phyloP scores from a whole-genome alignment of 371 early-diverging fungal species.

The Zychaea mexicana region DNA sequence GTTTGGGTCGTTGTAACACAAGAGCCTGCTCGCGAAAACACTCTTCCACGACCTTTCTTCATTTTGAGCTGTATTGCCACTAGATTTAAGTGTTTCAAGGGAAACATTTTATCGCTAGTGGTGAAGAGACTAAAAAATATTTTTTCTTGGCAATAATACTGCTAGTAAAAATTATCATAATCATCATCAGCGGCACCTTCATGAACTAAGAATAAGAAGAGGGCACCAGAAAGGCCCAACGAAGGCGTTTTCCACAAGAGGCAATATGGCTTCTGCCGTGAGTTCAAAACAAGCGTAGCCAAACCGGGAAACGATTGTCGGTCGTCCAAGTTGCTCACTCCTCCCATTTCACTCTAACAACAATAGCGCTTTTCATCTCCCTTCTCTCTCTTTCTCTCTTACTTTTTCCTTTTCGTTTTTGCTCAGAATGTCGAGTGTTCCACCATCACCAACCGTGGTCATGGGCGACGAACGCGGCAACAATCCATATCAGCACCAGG shows the following conservation, averaged over 20 bases:
- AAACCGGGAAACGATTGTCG: slow-evolving; percentile 12
- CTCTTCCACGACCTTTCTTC: not conserved
- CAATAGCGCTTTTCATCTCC: too few species aligned
- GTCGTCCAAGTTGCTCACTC: slow-evolving; percentile 4
- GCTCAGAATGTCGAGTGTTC: not conserved
- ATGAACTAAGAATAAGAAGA: not conserved
- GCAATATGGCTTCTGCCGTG: slow-evolving; percentile 8
- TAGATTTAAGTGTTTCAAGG: too few species aligned
- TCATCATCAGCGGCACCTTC: too few species aligned
- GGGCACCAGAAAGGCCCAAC: not conserved
- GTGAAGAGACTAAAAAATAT: too few species aligned
- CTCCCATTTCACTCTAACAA: not conserved
- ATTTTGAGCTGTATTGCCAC: not conserved
- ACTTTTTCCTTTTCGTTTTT: not conserved
- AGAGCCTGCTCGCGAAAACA: not conserved
- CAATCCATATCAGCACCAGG: slow-evolving; percentile 18
- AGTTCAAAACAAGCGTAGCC: slow-evolving; percentile 9
- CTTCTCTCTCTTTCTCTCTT: not conserved
- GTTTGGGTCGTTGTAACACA: not conserved
- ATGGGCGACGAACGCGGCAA: slow-evolving; percentile 5
- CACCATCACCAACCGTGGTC: slow-evolving; percentile 13
- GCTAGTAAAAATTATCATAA: not conserved
- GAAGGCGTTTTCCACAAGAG: slow-evolving; percentile 4
- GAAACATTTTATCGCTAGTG: too few species aligned
- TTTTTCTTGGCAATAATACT: not conserved